Percentiles rank a stretch among this genome's conserved stretches.
Conservation (phyloP, 345 rosid species). For the Populus alba region DNA sequence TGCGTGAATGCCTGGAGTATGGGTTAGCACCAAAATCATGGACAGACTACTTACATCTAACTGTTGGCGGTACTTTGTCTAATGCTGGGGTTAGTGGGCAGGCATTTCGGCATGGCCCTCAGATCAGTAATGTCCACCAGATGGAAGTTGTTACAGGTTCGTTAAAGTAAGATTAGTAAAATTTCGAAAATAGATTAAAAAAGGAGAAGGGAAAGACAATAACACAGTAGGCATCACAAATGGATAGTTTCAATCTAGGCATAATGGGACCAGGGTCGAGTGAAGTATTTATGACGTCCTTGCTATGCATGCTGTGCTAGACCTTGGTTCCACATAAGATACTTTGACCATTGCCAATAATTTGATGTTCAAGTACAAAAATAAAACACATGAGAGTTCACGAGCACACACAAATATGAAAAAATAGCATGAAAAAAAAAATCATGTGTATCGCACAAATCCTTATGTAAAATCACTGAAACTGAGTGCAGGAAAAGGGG, state of each 20-base stretch:
- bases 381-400: not conserved
- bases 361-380: not conserved
- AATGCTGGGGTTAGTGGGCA: slow-evolving; percentile 37
- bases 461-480: slow-evolving; percentile 19
- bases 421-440: not conserved
- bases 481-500: slow-evolving; percentile 31
- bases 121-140: slow-evolving; percentile 31
- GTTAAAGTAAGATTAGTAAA: not conserved
- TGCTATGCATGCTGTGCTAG: slow-evolving; percentile 14
- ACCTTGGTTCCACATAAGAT: slow-evolving; percentile 11
- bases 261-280: slow-evolving; percentile 10
- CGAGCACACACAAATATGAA: not conserved
- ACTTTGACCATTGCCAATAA: not conserved
- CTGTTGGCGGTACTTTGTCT: slow-evolving; percentile 36
- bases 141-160: slow-evolving; percentile 34
- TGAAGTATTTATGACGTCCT: slow-evolving; percentile 4
- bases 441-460: slow-evolving; percentile 1
- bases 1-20: slow-evolving; percentile 20
- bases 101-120: slow-evolving; percentile 36
- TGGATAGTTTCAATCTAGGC: slow-evolving; percentile 10
- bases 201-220: not conserved
- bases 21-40: slow-evolving; percentile 34
- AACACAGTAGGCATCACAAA: not conserved
- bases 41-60: slow-evolving; percentile 34
- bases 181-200: slow-evolving; percentile 16